A percentile compares a stretch with the other conserved stretches of the same genome.
Conservation (phyloP, 192 early-diverging fungal genomes). For the Chytriomyces sp. region DNA sequence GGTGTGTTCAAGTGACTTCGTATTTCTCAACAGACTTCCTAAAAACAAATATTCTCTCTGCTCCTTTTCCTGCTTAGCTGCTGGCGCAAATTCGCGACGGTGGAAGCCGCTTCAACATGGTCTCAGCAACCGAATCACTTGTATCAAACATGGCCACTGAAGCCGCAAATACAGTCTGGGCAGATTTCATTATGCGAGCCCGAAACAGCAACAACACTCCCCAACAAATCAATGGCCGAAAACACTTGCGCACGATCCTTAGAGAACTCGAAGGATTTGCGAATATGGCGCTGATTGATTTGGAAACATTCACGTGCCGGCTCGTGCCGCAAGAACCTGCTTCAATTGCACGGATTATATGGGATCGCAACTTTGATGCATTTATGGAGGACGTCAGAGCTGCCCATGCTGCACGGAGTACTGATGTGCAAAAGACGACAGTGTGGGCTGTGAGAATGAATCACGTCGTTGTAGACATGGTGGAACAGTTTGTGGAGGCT, state of each 20-base stretch:
- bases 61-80: conserved; percentile 29
- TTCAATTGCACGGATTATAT: conserved; percentile 44
- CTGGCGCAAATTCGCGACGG: conserved; percentile 58
- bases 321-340: conserved; percentile 55
- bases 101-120: conserved; percentile 63
- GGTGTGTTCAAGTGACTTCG: conserved; percentile 17
- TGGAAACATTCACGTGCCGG: conserved; percentile 51
- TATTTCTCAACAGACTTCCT: neutral
- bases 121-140: conserved; percentile 58
- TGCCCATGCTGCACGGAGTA: conserved; percentile 40
- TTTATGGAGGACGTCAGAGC: conserved; percentile 53
- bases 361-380: conserved; percentile 58
- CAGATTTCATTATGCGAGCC: conserved; percentile 51
- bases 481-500: conserved; percentile 53
- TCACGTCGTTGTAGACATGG: conserved; percentile 51
- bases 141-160: conserved; percentile 62
- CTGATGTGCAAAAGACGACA: conserved; percentile 47
- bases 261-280: conserved; percentile 58
- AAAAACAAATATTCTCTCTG: neutral
- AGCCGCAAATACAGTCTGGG: conserved; percentile 62
- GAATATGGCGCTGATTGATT: conserved; percentile 50
- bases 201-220: conserved; percentile 53
- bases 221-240: conserved; percentile 51
- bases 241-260: conserved; percentile 58
- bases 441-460: conserved; percentile 56